Evolutionary conservation across 1,139 yeast genomes (phyloP), one percentile per base, ranked within the genome.

Genomic region (Scheffersomyces lignicola): DNA sequence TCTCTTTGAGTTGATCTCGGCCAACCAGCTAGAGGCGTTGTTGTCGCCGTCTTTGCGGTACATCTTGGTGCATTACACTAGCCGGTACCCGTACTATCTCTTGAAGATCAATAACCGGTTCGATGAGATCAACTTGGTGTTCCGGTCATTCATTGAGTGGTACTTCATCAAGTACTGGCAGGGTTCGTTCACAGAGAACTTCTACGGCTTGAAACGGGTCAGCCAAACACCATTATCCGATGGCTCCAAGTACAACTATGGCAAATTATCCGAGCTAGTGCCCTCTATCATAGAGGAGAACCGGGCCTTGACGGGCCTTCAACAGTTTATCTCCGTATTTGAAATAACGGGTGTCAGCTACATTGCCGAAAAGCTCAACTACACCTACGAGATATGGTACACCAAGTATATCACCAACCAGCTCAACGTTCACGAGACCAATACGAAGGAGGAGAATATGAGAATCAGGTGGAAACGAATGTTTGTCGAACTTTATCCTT

Each of bases 141-240:
- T 83, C 4, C 65, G 92, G 54, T 80, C 86, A 0, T 45, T 74
- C n/a, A 66, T 90, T 1, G 97, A 92, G 57, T 82, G 81, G 70
- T 74, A 76, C 47, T 87, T 83, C 49, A 57, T 90, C 34, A 73
- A 66, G 36, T 70, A 73, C 37, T 86, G 95, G 88, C 90, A 86
- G 50, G 80, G 95, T 0, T 78, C 94, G 2, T 88, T 92, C 49
- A 87, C 96, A 0, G 97, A 90, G 56, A 86, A 86, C 55, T 92
- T 90, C 54, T 90, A 92, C 53, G 97, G 97, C 2, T 62, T 92
- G 47, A 88, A 89, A 54, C 64, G 95, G 35, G 78, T 78, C 14
- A 62, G 62, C 36, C 62, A 59, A 24, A 63, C 74, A 1, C 68
- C 73, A 3, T 58, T 72, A 28, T 52, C 69, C 9, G 48, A 52